Percentiles rank a stretch among this genome's conserved stretches.
Conservation (phyloP, 306 rosid species). For the Sophora flavescens region DNA sequence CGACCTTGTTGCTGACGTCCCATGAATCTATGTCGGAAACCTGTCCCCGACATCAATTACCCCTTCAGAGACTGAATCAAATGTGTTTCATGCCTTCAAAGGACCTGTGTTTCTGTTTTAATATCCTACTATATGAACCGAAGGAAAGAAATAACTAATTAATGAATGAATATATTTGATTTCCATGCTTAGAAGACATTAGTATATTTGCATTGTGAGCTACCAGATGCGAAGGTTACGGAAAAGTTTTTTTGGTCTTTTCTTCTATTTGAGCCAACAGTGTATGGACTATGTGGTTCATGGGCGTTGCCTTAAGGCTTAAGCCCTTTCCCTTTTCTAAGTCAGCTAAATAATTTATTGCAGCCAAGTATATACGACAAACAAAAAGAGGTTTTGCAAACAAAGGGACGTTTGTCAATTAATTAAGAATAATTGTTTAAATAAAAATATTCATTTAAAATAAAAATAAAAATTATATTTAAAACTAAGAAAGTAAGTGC, state of each 20-base stretch:
- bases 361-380: not conserved
- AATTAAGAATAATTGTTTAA: too few relatives aligned
- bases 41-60: slow-evolving; percentile 39
- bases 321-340: slow-evolving; percentile 23
- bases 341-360: slow-evolving; percentile 25
- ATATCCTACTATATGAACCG: not conserved
- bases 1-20: not conserved
- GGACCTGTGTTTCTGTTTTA: not conserved
- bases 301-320: not conserved
- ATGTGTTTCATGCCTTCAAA: slow-evolving; percentile 40
- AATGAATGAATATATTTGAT: not conserved
- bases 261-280: slow-evolving; percentile 12
- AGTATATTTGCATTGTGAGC: too few relatives aligned
- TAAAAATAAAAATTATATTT: too few relatives aligned
- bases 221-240: not conserved
- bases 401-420: too few relatives aligned
- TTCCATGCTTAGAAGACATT: not conserved
- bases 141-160: not conserved
- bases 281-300: not conserved
- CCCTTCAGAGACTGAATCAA: not conserved
- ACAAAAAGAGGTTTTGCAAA: too few relatives aligned
- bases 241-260: not conserved
- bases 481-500: too few relatives aligned
- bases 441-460: too few relatives aligned
- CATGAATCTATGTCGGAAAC: slow-evolving; percentile 47